These are phyloP conservation scores for Plenodomus lindquistii DNA, from an alignment of 2,329 filamentous ascomycete species.

Conservation along the genomic window DNA sequence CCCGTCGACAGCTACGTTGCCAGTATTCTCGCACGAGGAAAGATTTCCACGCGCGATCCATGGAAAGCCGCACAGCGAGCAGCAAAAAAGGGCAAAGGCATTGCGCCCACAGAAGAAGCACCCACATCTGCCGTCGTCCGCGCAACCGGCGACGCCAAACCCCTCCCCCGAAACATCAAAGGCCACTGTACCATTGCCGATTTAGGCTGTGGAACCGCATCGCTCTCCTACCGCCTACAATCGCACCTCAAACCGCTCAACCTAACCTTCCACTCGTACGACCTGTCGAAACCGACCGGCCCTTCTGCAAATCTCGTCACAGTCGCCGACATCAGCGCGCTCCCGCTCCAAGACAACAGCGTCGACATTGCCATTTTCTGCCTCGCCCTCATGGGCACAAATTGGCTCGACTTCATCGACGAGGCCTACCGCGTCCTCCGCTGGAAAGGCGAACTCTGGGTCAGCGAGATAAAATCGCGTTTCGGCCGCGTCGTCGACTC, in stretches of 20 bases:
- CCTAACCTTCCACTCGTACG: conserved; percentile 79
- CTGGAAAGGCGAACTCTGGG: conserved; percentile 95
- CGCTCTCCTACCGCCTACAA: conserved; percentile 71
- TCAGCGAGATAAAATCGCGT: conserved; percentile 93
- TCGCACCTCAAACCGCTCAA: conserved; percentile 67
- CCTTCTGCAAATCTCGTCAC: conserved; percentile 77
- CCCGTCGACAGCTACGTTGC: conserved; percentile 86
- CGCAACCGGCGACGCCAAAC: conserved; percentile 37
- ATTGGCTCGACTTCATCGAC: conserved; percentile 96
- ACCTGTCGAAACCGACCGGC: conserved; percentile 76
- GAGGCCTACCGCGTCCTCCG: conserved; percentile 90
- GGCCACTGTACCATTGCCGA: conserved; percentile 80
- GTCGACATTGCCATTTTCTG: conserved; percentile 94
- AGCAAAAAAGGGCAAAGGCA: conserved; percentile 32
- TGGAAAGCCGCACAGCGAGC: conserved; percentile 48
- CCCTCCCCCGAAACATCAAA: conserved; percentile 71
- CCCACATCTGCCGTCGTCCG: conserved; percentile 9
- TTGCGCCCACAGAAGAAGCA: conserved; percentile 12
- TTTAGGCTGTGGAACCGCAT: conserved; percentile 90
- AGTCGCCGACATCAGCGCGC: conserved; percentile 81
- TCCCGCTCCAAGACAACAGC: conserved; percentile 74
- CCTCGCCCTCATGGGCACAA: conserved; percentile 96
- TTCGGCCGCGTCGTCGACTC: conserved; percentile 65
- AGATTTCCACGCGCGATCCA: conserved; percentile 47
- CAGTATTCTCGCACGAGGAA: conserved; percentile 70